phyloP scores from a whole-genome alignment of 106 monocot species.

The Ottelia alismoides region DNA sequence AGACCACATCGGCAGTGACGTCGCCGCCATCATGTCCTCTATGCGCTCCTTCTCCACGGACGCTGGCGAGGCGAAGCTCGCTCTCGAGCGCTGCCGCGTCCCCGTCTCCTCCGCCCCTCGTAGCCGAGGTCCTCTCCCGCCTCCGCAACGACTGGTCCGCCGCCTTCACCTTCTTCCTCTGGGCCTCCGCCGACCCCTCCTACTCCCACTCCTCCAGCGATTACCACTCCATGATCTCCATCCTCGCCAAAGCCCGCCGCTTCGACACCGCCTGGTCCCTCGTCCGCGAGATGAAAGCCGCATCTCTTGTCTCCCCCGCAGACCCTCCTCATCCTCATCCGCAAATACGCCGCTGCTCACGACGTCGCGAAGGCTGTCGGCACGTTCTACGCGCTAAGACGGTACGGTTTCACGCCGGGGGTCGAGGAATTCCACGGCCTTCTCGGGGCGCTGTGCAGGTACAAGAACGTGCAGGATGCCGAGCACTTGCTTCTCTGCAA shows the following conservation, averaged over 20 bases:
- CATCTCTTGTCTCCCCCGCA: constrained; percentile 27
- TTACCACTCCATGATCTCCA: constrained; percentile 72
- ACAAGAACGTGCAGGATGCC: constrained; percentile 84
- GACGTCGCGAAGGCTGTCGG: constrained; percentile 69
- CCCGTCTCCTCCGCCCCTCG: constrained; percentile 34
- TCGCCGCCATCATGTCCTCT: too few relatives aligned
- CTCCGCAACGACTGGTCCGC: constrained; percentile 76
- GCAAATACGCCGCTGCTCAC: constrained; percentile 46
- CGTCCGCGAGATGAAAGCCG: constrained; percentile 47
- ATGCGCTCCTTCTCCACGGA: too few relatives aligned
- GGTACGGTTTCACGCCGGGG: constrained; percentile 38
- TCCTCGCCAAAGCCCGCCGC: constrained; percentile 58
- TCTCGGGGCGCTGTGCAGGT: constrained; percentile 64
- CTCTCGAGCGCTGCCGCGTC: constrained; percentile 41
- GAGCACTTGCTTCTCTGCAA: constrained; percentile 71
- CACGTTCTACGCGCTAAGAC: constrained; percentile 48
- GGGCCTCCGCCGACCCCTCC: constrained; percentile 46
- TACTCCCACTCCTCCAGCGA: constrained; percentile 35
- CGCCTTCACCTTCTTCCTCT: constrained; percentile 83
- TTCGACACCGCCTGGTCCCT: constrained; percentile 90
- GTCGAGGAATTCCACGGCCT: constrained; percentile 76
- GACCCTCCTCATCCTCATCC: constrained; percentile 60
- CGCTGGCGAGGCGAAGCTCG: constrained; percentile 30
- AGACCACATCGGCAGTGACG: too few relatives aligned
- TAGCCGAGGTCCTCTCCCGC: constrained; percentile 42